phyloP scores from a whole-genome alignment of 2,329 filamentous ascomycete species.

The Aphanoascus verrucosus region DNA sequence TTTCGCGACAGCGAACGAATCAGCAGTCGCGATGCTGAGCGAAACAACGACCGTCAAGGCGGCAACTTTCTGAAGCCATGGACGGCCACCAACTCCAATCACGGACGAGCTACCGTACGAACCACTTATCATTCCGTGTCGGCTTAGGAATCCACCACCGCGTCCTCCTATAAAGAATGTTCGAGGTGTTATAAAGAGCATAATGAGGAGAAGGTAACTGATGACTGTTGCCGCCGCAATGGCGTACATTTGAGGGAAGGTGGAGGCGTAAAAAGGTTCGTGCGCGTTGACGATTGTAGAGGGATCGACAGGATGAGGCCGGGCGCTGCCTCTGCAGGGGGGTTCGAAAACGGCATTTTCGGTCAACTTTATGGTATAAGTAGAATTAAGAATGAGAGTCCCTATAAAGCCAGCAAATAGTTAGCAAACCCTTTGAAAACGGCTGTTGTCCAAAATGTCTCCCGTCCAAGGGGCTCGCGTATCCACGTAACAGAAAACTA shows the following conservation, averaged over 20 bases:
- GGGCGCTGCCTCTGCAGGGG: conserved; percentile 30
- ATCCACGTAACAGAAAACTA: neutral
- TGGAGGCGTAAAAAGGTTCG: conserved; percentile 88
- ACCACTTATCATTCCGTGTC: conserved; percentile 74
- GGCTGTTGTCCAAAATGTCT: neutral
- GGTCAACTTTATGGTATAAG: conserved; percentile 35
- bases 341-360: conserved; percentile 43
- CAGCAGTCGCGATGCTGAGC: conserved; percentile 81
- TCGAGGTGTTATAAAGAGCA: conserved; percentile 87
- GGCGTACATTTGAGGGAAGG: conserved; percentile 85
- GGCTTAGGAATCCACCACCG: conserved; percentile 55
- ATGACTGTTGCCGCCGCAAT: conserved; percentile 84
- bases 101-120: conserved; percentile 58
- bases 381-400: conserved; percentile 33
- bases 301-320: conserved; percentile 24
- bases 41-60: conserved; percentile 61
- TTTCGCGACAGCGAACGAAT: conserved; percentile 78
- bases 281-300: conserved; percentile 54
- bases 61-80: conserved; percentile 76
- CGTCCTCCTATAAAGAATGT: conserved; percentile 78
- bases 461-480: neutral
- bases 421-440: neutral
- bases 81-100: conserved; percentile 78
- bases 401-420: conserved; percentile 21
- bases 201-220: conserved; percentile 83